Base-by-base conservation (phyloP, 768 basidiomycete species). In the Termitomyces heimii region DNA sequence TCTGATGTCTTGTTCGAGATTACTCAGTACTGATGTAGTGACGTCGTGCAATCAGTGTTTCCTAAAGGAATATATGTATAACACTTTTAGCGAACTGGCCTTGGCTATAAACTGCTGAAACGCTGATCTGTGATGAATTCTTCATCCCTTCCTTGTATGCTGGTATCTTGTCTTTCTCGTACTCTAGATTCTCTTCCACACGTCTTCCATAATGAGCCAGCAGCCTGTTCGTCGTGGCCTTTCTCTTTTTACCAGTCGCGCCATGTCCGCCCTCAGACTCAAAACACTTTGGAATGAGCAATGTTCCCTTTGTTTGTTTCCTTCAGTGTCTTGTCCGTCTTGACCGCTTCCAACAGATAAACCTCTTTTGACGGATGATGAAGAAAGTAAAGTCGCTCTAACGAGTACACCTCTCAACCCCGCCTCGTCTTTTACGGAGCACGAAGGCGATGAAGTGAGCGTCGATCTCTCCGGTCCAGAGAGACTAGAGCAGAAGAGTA, bases 241-340 rank as follows among this genome's bases (percentile, higher is more conserved):
- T 43, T 68, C 68, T 32, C 79, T 82, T 63, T 75, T 73, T 70
- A 71, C 82, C 18, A 73, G 73, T 40, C 71, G 61, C 22, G 73
- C 75, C 8, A 79, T 79, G 76, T 65, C 74, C 18, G 72, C 75
- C 28, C 70, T 83, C 46, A 79, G 77, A 62, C 61, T 81, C 39
- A 82, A 80, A 65, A 73, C 78, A 55, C 63, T 71, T 39, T 75
- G 67, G 63, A 77, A 81, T 53, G 71, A 78, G 46, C 49, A 51
- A 9, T 82, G 81, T 79, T 61, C 58, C 76, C 71, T 31, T 10
- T 14, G 51, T 31, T 10, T 14, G 51, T 22, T 16, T 52, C 22
- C 39, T 26, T 32, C 45, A 31, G n/a, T n/a, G 29, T 7, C 47
- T n/a, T 10, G 46, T 47, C n/a, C 55, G 7, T 46, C 22, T 24